A percentile compares a stretch with the other conserved stretches of the same genome.
phyloP scores from a whole-genome alignment of 331 rosid species.

The Malus hybrid region DNA sequence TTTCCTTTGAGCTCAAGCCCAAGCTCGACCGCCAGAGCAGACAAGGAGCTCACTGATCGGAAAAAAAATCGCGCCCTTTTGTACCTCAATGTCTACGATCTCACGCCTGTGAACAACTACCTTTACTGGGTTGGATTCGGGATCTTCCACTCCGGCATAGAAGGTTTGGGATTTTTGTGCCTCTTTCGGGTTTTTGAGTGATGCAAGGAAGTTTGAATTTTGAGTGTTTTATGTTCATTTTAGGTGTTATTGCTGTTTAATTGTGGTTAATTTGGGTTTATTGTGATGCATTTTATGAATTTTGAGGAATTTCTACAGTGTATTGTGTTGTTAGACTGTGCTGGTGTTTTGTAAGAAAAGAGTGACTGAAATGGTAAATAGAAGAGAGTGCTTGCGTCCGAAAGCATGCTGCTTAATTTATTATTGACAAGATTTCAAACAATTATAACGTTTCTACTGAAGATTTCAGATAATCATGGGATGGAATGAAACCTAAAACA shows the following conservation, averaged over 20 bases:
- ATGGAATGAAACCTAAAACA: neutral
- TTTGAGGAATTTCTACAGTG: neutral
- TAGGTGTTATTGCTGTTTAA: neutral
- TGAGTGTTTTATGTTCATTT: neutral
- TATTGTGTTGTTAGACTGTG: neutral
- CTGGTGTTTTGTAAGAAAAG: neutral
- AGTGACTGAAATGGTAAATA: neutral
- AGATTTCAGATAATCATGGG: neutral
- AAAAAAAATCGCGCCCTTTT: slow-evolving; percentile 30
- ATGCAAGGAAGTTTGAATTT: neutral
- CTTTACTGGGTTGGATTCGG: slow-evolving; percentile 79
- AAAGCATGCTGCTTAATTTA: neutral
- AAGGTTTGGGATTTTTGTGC: slow-evolving; percentile 41
- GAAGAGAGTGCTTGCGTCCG: neutral
- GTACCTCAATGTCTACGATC: slow-evolving; percentile 91
- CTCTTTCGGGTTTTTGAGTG: neutral
- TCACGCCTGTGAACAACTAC: slow-evolving; percentile 75
- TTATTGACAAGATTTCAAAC: neutral
- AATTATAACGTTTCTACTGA: neutral
- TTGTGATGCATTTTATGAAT: neutral
- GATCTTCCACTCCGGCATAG: slow-evolving; percentile 81
- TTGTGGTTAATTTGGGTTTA: neutral
- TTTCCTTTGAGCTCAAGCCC: slow-evolving; percentile 50
- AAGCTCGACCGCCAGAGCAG: slow-evolving; percentile 26
- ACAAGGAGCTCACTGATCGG: slow-evolving; percentile 30